phyloP scores from a whole-genome alignment of 2,329 filamentous ascomycete species.

The Paraconiothyrium sp. region DNA sequence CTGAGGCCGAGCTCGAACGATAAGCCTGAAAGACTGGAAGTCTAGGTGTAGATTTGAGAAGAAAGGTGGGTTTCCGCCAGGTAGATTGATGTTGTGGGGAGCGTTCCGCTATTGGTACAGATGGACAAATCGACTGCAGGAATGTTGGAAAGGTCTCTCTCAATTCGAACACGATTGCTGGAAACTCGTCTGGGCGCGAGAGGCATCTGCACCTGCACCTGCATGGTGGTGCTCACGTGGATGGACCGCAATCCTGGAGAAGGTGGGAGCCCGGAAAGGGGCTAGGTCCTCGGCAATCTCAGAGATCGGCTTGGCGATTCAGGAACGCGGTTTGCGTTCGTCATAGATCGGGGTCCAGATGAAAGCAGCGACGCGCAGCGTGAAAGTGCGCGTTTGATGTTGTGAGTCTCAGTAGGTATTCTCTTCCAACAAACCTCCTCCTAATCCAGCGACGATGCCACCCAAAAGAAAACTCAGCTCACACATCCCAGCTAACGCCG shows the following conservation, averaged over 20 bases:
- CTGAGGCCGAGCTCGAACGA: not conserved
- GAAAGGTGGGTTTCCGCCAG: no score
- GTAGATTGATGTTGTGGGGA: no score
- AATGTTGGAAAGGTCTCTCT: no score
- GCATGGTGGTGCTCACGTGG: not conserved
- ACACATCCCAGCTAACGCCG: slow-evolving; percentile 31
- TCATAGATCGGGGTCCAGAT: slow-evolving; percentile 14
- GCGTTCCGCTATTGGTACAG: no score
- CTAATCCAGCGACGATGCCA: slow-evolving; percentile 33
- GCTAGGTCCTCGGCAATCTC: slow-evolving; percentile 15
- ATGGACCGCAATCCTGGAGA: not conserved
- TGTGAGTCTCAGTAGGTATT: not conserved
- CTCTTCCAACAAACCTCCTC: not conserved
- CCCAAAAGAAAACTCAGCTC: slow-evolving; percentile 45
- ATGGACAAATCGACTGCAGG: no score
- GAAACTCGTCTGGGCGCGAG: no score
- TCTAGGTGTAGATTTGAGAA: no score
- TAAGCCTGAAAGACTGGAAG: no score
- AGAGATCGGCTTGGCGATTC: slow-evolving; percentile 14
- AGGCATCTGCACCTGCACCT: not conserved
- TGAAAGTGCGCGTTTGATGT: not conserved
- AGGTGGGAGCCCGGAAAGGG: not conserved
- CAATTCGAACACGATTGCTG: no score
- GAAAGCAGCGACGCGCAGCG: not conserved
- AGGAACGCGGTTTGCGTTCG: slow-evolving; percentile 8